Evolutionary conservation across 306 rosid genomes (phyloP).

Genomic region (Dryas drummondii): DNA sequence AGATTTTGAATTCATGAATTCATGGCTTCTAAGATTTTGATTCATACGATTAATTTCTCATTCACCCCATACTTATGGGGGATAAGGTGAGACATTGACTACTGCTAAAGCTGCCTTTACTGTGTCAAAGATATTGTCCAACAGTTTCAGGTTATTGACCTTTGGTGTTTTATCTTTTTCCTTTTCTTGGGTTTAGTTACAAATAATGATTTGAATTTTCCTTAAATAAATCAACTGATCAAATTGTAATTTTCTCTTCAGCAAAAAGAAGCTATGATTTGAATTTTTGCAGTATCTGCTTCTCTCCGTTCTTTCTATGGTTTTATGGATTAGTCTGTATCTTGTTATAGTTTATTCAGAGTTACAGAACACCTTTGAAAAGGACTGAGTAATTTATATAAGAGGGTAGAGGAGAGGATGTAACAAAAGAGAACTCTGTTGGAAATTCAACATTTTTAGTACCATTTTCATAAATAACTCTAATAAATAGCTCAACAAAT

Average conservation of each 20-base stretch:
- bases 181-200: neutral
- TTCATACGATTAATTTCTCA: neutral
- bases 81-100: neutral
- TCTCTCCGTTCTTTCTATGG: no score
- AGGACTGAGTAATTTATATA: neutral
- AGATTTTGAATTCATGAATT: neutral
- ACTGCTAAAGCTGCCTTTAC: neutral
- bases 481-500: no score
- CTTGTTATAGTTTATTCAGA: neutral
- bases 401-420: no score
- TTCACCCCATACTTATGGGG: neutral
- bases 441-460: no score
- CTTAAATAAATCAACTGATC: neutral
- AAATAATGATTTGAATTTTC: neutral
- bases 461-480: no score
- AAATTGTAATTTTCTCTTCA: neutral
- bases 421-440: no score
- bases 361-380: neutral
- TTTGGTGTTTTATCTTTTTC: neutral
- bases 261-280: no score
- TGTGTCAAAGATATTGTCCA: neutral
- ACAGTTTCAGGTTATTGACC: neutral
- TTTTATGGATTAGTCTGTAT: neutral
- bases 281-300: neutral
- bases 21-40: neutral